These are phyloP conservation scores for Albizia julibrissin DNA, from an alignment of 306 rosid species.

Conservation along the genomic window DNA sequence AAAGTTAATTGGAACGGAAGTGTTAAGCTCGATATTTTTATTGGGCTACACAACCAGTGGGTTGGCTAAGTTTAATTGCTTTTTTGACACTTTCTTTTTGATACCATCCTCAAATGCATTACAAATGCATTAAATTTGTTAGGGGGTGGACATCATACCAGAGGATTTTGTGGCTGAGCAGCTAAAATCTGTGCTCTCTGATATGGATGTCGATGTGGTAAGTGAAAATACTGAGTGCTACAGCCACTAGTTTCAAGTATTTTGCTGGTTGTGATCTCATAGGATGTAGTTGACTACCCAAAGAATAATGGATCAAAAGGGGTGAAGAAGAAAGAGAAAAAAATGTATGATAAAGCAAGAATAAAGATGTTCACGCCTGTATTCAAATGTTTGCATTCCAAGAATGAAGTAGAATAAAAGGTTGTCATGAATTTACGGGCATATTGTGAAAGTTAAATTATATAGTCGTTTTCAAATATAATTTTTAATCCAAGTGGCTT, in stretches of 20 bases:
- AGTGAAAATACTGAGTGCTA: constrained; percentile 34
- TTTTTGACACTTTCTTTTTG: not conserved
- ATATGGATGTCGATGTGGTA: constrained; percentile 95
- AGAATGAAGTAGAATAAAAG: not conserved
- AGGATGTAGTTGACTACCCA: not conserved
- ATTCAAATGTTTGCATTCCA: not conserved
- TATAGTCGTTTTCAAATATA: not conserved
- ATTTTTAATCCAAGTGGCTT: not conserved
- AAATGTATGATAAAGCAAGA: not conserved
- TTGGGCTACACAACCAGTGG: not conserved
- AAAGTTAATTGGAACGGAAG: not conserved
- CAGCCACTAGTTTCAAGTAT: not conserved
- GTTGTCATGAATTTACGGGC: not conserved
- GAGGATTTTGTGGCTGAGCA: constrained; percentile 77
- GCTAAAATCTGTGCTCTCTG: constrained; percentile 81
- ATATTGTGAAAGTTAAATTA: not conserved
- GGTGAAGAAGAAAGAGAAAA: too few species aligned
- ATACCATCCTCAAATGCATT: constrained; percentile 15
- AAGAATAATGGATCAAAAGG: not conserved
- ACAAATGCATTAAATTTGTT: constrained; percentile 26
- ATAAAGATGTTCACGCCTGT: not conserved
- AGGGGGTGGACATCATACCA: constrained; percentile 67
- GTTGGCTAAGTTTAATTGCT: not conserved
- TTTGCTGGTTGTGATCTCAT: not conserved
- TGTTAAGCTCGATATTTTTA: not conserved